A percentile compares a stretch with the other conserved stretches of the same genome.
Evolutionary conservation across 768 basidiomycete genomes (phyloP).

Genomic region (Pleurotus tuber-regium): DNA sequence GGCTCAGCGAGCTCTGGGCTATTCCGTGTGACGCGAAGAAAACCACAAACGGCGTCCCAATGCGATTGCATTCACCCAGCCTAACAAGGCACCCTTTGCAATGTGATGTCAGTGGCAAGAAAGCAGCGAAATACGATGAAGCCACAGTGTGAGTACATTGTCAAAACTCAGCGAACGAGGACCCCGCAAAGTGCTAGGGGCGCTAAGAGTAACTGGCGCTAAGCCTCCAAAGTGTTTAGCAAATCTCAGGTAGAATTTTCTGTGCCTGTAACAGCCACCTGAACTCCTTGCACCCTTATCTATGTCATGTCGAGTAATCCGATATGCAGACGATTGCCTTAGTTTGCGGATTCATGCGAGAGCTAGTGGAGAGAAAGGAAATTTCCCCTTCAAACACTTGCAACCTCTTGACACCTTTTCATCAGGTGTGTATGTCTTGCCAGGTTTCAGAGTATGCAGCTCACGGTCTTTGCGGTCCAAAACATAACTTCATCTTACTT

Average conservation of each 20-base stretch:
- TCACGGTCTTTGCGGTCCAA: neutral
- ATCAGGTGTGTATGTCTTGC: too few relatives aligned
- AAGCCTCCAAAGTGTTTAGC: neutral
- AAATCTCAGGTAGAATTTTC: neutral
- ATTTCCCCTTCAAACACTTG: slow-evolving; percentile 8
- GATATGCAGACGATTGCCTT: neutral
- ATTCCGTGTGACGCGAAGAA: too few relatives aligned
- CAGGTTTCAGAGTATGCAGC: too few relatives aligned
- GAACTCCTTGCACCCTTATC: slow-evolving; percentile 6
- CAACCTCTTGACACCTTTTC: neutral
- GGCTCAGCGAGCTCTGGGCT: too few relatives aligned
- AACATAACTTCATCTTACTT: neutral
- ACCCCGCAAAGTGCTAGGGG: neutral
- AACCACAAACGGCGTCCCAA: too few relatives aligned
- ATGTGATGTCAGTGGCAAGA: neutral
- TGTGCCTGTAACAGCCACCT: slow-evolving; percentile 9
- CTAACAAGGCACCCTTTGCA: too few relatives aligned
- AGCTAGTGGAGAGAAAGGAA: neutral
- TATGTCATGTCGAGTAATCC: neutral
- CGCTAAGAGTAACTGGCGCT: slow-evolving; percentile 10
- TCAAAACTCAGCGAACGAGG: neutral
- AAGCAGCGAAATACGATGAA: neutral
- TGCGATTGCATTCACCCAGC: too few relatives aligned
- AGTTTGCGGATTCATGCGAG: neutral
- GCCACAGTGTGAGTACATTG: neutral